These are phyloP conservation scores for Candida sonorensis DNA, from an alignment of 805 yeast genomes.

Conservation along the genomic window DNA sequence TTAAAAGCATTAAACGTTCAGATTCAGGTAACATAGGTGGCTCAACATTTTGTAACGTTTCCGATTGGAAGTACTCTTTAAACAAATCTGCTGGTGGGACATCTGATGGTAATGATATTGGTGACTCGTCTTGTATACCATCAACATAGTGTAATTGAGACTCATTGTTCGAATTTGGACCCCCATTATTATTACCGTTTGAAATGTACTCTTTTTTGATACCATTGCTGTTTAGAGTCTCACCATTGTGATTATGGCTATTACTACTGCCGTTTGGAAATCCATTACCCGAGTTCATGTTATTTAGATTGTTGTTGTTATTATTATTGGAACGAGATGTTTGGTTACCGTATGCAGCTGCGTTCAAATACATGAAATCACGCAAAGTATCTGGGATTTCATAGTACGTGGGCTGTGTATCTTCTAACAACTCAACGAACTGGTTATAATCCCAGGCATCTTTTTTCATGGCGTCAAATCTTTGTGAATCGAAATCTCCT, in stretches of 20 bases:
- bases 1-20: conserved; percentile 10
- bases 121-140: conserved; percentile 2
- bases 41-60: conserved; percentile 5
- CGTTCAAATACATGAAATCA: conserved; percentile 35
- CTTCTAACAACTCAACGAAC: conserved; percentile 7
- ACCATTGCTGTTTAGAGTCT: not conserved
- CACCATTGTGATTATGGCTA: not conserved
- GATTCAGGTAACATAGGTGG: conserved; percentile 5
- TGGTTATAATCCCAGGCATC: conserved; percentile 6
- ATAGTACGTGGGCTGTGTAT: conserved; percentile 3
- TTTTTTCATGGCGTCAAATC: conserved; percentile 3
- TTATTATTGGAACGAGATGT: not conserved
- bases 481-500: conserved; percentile 2
- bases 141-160: conserved; percentile 1
- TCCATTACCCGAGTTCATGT: not conserved
- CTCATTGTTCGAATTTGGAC: no score
- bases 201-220: not conserved
- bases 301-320: not conserved
- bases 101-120: conserved; percentile 6
- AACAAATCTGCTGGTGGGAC: conserved; percentile 6
- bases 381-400: conserved; percentile 27
- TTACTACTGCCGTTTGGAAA: no score
- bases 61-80: conserved; percentile 5
- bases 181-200: not conserved
- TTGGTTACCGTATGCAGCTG: conserved; percentile 6